Percentiles rank a stretch among this genome's conserved stretches.
Evolutionary conservation across 257 asterid genomes (phyloP).

Genomic region (Rauvolfia tetraphylla): DNA sequence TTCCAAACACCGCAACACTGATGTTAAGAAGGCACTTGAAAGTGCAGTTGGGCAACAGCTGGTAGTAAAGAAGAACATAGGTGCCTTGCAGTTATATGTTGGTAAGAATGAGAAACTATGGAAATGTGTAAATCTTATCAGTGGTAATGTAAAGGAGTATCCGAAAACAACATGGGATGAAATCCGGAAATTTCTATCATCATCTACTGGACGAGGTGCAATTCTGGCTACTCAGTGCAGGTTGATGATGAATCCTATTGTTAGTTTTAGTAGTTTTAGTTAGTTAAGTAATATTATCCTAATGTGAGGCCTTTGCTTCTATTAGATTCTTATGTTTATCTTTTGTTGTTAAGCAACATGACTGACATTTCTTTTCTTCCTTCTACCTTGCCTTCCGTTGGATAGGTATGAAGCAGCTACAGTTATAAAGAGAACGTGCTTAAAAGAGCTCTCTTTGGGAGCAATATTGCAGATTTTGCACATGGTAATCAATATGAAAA

Average conservation of each 20-base stretch:
- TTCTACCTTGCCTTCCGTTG: conserved; percentile 19
- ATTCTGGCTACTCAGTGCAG: conserved; percentile 69
- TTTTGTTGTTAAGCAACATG: not conserved
- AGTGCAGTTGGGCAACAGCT: conserved; percentile 79
- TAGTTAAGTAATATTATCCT: not conserved
- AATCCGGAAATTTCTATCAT: conserved; percentile 66
- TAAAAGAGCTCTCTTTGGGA: conserved; percentile 62
- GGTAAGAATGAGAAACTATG: conserved; percentile 77
- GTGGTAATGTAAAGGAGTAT: conserved; percentile 47
- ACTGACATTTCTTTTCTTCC: conserved; percentile 12
- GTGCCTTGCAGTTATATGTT: conserved; percentile 57
- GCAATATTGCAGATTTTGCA: conserved; percentile 83
- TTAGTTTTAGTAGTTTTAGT: not conserved
- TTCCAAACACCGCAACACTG: conserved; percentile 59
- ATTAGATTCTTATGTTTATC: conserved; percentile 1
- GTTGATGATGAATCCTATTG: conserved; percentile 24
- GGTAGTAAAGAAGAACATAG: conserved; percentile 60
- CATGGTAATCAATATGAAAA: conserved; percentile 69
- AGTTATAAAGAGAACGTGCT: conserved; percentile 61
- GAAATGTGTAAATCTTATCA: conserved; percentile 72
- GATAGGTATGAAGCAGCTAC: conserved; percentile 92
- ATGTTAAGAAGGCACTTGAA: conserved; percentile 79
- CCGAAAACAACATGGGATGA: conserved; percentile 70
- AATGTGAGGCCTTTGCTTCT: not conserved
- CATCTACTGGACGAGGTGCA: conserved; percentile 70